Conservation (phyloP, 192 early-diverging fungal genomes). For the Cetraspora pellucida region DNA sequence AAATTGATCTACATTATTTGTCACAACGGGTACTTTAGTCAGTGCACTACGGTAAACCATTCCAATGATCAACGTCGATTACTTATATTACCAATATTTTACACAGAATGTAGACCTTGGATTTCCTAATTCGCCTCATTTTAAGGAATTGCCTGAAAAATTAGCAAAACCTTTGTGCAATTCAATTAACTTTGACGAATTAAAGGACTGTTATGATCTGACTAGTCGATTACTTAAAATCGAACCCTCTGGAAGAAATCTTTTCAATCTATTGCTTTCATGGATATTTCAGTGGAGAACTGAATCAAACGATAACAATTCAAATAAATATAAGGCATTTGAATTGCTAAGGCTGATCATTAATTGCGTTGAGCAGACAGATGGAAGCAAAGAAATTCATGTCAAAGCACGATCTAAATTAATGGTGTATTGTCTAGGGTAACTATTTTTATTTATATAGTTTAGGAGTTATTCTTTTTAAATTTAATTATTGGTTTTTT, state of each 20-base stretch:
- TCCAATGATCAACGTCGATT: not conserved
- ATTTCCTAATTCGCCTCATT: not conserved
- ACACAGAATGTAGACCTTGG: not conserved
- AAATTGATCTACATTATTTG: no score
- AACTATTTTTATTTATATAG: not conserved
- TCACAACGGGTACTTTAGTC: no score
- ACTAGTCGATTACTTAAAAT: not conserved
- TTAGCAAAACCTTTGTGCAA: not conserved
- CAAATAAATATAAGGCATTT: slow-evolving; percentile 10
- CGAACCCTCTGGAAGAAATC: not conserved
- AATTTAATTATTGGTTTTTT: no score
- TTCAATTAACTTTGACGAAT: slow-evolving; percentile 14
- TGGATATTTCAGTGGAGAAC: not conserved
- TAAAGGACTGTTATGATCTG: not conserved
- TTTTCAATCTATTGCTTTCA: slow-evolving; percentile 5
- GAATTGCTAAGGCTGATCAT: not conserved
- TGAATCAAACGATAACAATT: not conserved
- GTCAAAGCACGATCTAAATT: not conserved
- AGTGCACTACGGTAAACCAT: no score
- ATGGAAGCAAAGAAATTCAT: not conserved
- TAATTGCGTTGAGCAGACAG: not conserved
- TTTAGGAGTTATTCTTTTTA: no score
- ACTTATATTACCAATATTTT: not conserved
- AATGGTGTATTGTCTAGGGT: not conserved
- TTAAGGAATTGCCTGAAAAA: not conserved